Evolutionary conservation across 495 filamentous ascomycete genomes (phyloP), one percentile per base, ranked within the genome.

Genomic region (Geopyxis carbonaria): DNA sequence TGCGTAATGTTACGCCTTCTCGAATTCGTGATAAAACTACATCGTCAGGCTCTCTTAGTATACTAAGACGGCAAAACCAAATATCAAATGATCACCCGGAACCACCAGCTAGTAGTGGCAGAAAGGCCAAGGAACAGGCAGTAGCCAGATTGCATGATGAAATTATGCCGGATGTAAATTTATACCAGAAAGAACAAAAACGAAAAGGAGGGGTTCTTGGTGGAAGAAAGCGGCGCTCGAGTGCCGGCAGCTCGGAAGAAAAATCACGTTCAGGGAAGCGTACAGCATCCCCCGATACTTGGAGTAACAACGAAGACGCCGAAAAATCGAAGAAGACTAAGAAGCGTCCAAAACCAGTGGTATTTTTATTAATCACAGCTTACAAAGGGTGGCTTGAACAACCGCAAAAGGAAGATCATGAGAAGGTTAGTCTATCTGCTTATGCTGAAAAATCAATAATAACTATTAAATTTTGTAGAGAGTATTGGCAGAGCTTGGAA

Each of bases 121-220:
- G 89, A 21, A 82, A 78, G 50, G 86, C 89, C 5, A 94, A 94
- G 52, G 76, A 79, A 2, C 73, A 75, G 43, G 89, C 91, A 22
- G 61, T 76, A 2, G 74, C 76, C 3, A 75, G 68, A 37, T 61
- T 95, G 2, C 82, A 89, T 36, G 68, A 73, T 16, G 59, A 80
- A 18, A 36, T 53, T 18, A 84, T 81, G 7, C 68, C 73, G 0
- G 89, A 94, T 57, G 80, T 94, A 46, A 76, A 75, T 5, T 62
- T 86, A 35, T 94, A 85, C 53, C 78, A 99, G 56, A 94, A 92
- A 51, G 89, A 99, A 58, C 83, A 65, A 64, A 93, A 89, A 62
- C 72, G 73, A 15, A 78, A 80, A 28, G 85, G 84, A n/a, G 75
- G 77, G 24, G 70, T 84, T 2, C 78, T 81, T 50, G 79, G 84